These are phyloP conservation scores for Sisymbrium irio DNA, from an alignment of 345 rosid species.

Conservation along the genomic window DNA sequence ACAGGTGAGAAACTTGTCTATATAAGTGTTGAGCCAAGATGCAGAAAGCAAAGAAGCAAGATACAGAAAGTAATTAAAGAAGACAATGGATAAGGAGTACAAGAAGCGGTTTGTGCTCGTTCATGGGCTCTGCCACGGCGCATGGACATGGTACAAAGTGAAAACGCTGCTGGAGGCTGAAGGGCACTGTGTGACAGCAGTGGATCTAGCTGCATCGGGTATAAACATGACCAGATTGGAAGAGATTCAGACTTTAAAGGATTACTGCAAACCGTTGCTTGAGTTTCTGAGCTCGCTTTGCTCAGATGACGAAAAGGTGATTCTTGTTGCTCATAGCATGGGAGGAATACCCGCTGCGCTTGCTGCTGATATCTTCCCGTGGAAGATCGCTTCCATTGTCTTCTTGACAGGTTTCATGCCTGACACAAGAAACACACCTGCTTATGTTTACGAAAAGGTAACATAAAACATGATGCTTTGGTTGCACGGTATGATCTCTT, in stretches of 20 bases:
- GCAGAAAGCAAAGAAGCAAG: too few relatives aligned
- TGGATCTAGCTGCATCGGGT: slow-evolving; percentile 39
- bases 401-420: slow-evolving; percentile 29
- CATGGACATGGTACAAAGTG: slow-evolving; percentile 45
- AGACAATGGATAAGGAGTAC: not conserved
- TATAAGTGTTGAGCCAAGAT: not conserved
- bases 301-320: not conserved
- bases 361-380: too few relatives aligned
- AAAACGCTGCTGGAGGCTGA: slow-evolving; percentile 28
- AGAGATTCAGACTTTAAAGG: slow-evolving; percentile 19
- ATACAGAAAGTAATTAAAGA: not conserved
- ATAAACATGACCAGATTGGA: slow-evolving; percentile 31
- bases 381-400: not conserved
- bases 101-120: slow-evolving; percentile 31
- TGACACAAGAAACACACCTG: slow-evolving; percentile 25
- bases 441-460: slow-evolving; percentile 26
- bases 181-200: slow-evolving; percentile 31
- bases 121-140: slow-evolving; percentile 40
- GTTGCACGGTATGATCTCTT: not conserved
- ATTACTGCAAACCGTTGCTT: slow-evolving; percentile 28
- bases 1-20: not conserved
- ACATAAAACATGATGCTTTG: not conserved
- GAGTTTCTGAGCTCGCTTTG: slow-evolving; percentile 18
- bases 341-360: too few relatives aligned
- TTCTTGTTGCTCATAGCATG: too few relatives aligned